Evolutionary conservation across 2,329 filamentous ascomycete species (phyloP), one percentile per base, ranked within the genome.

Genomic region (Fusarium temperatum): DNA sequence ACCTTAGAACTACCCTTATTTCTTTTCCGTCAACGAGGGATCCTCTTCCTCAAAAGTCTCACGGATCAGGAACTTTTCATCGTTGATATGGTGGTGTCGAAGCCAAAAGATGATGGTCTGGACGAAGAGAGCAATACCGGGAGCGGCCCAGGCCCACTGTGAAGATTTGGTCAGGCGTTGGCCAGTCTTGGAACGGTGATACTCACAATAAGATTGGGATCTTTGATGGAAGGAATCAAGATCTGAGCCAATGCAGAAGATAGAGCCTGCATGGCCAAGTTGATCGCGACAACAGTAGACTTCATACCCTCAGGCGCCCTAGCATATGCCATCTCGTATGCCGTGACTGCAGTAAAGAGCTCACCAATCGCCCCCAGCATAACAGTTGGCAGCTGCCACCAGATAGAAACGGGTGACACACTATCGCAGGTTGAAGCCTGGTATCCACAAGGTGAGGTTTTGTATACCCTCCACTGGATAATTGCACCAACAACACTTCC

Each of bases 261-360:
- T 82, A 42, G 81, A 79, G 72, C 87, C 86, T 45, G 85, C 83
- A 64, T 87, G 72, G 53, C 84, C 84, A 87, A 78, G 78, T 87
- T 87, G 69, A 87, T 78, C 13, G 86, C 84, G 4, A 85, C 86
- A 4, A 88, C 86, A 22, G 87, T 78, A 73, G 85, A 85, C 69
- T 85, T 81, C 86, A 88, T 88, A 77, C 88, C 87, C 56, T 83
- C 79, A 6, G 86, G 86, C 3, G 86, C 84, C 15, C 85, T 83
- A 4, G 86, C 84, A 78, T 88, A 89, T 3, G 87, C 87, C 66
- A 88, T 75, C 39, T 73, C 70, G 13, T 73, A 73, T 18, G 70
- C 70, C 0, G 70, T 73, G 13, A 80, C 77, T 6, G 78, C 78
- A 28, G 78, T 74, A 47, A 80, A 80, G 3, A 80, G 66, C 39